Evolutionary conservation across 345 rosid genomes (phyloP), one percentile per base, ranked within the genome.

Genomic region (Hibiscus tridactylites): DNA sequence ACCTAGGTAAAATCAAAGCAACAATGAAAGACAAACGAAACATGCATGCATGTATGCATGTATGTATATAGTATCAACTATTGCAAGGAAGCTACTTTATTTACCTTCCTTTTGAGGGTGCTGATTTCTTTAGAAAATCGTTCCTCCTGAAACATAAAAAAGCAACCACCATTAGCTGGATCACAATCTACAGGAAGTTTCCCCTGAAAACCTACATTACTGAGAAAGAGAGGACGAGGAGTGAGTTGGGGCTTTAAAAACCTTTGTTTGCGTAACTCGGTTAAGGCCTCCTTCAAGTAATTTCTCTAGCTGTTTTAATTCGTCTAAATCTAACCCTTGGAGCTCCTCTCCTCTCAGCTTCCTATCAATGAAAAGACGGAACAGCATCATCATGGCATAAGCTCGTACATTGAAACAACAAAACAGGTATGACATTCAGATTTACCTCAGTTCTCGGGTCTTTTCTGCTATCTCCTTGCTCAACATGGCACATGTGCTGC

Each of bases 391-490:
- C 62, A 33, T 33, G 49, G 6, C 4, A 58, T 59, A 70, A 35
- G 37, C 24, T 68, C 60, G 4, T 35, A 58, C 19, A 19, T 10
- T 7, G 4, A 0, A 54, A 53, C 16, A 13, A 33, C 0, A 24
- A 54, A 49, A 17, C 9, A 49, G 31, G 13, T 29, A 1, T 31
- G 39, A n/a, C 57, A 29, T 31, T 33, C 16, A 44, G 16, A 24
- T 59, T 62, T 82, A 84, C 88, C 85, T 81, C 28, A 84, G 75
- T 57, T 82, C 80, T 60, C 2, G 78, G 47, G 74, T 80, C 74
- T 59, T 84, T 10, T 82, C 82, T 19, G 61, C 67, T 31, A 82
- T 21, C 78, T 84, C 85, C 71, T 58, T 78, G 75, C 71, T 76
- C 76, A 84, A 21, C 6, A 28, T 68, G 42, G 70, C 73, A 13